These are phyloP conservation scores for Ustilago esculenta DNA, from an alignment of 1,284 basidiomycete species.

Conservation along the genomic window DNA sequence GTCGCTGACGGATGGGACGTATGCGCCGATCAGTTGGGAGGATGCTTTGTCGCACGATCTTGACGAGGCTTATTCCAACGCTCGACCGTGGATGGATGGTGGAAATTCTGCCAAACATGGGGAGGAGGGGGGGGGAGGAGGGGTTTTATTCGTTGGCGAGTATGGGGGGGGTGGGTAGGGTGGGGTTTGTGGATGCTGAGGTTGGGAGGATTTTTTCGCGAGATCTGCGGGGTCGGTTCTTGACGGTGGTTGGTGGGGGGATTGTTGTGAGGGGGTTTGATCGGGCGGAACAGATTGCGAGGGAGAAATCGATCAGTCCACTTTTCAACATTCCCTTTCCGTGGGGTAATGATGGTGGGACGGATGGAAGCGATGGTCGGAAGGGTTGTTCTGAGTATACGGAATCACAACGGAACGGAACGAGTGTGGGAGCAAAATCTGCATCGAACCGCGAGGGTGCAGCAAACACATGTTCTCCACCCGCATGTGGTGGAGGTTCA, in stretches of 20 bases:
- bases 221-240: conserved; percentile 50
- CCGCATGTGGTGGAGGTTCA: conserved; percentile 37
- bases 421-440: conserved; percentile 31
- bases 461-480: conserved; percentile 28
- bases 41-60: conserved; percentile 64
- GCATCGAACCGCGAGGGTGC: conserved; percentile 43
- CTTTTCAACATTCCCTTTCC: conserved; percentile 38
- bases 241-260: conserved; percentile 59
- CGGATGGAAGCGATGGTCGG: not conserved
- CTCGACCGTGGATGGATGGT: conserved; percentile 67
- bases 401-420: conserved; percentile 23
- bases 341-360: conserved; percentile 34
- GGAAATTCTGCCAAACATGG: too few relatives aligned
- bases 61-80: conserved; percentile 65
- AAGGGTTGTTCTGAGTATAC: conserved; percentile 8
- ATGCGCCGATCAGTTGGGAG: conserved; percentile 59
- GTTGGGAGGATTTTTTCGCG: conserved; percentile 66
- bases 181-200: conserved; percentile 19
- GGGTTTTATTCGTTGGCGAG: too few relatives aligned
- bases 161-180: too few relatives aligned
- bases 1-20: conserved; percentile 47
- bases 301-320: conserved; percentile 29
- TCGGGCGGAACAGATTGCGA: conserved; percentile 46
- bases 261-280: conserved; percentile 60
- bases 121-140: too few relatives aligned